A percentile compares a stretch with the other conserved stretches of the same genome.
Conservation (phyloP, 1,284 basidiomycete genomes). For the Moesziomyces sp. region DNA sequence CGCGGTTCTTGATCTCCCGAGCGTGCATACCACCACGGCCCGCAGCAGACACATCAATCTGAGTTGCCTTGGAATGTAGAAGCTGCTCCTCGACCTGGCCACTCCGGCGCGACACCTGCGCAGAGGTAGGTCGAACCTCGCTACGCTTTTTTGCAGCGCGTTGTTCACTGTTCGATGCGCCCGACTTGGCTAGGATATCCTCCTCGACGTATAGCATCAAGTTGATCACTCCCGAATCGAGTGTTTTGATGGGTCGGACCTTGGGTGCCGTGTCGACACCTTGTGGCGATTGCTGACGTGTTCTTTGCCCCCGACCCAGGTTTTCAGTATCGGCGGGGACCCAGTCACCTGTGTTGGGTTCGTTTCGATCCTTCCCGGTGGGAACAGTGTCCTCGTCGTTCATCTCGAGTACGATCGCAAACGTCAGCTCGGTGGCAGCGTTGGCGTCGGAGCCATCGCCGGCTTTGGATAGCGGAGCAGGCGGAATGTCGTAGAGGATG, state of each 20-base stretch:
- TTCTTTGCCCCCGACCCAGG: constrained; percentile 16
- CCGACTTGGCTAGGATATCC: constrained; percentile 40
- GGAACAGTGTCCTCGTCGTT: constrained; percentile 72
- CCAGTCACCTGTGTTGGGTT: constrained; percentile 43
- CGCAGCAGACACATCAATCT: constrained; percentile 24
- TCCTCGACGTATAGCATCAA: constrained; percentile 53
- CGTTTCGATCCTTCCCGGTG: constrained; percentile 14
- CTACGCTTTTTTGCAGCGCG: not conserved
- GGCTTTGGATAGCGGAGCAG: constrained; percentile 4
- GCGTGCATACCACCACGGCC: constrained; percentile 11
- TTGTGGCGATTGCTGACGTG: not conserved
- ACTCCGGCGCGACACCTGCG: constrained; percentile 6
- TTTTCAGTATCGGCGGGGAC: constrained; percentile 37
- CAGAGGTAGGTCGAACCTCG: constrained; percentile 14
- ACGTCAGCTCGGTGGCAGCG: constrained; percentile 79
- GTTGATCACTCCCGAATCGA: constrained; percentile 48
- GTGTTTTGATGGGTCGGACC: constrained; percentile 47
- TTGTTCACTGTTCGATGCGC: not conserved
- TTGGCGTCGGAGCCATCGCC: constrained; percentile 10
- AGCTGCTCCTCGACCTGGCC: constrained; percentile 20
- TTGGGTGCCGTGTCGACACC: constrained; percentile 11
- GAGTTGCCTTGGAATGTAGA: constrained; percentile 29
- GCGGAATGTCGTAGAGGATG: constrained; percentile 71
- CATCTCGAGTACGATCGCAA: constrained; percentile 84
- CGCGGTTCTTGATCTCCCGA: constrained; percentile 32